phyloP scores from a whole-genome alignment of 1,284 basidiomycete genomes.

The Golubevia sp. region DNA sequence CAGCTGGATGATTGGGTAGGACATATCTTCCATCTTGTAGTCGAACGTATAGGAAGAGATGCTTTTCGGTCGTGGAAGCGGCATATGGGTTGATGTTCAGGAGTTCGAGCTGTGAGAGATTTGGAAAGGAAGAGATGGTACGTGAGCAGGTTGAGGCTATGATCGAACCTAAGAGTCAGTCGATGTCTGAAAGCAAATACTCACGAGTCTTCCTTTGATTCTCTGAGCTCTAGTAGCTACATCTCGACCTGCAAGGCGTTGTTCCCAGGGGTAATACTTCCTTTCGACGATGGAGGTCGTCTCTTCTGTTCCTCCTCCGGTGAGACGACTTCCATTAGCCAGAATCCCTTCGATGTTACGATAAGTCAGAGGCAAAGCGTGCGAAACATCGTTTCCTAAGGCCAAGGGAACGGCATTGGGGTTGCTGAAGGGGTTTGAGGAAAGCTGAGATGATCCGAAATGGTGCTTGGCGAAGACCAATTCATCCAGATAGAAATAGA shows the following conservation, averaged over 20 bases:
- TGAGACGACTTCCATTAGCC: neutral
- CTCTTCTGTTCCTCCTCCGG: neutral
- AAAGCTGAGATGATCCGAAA: neutral
- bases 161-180: too few relatives aligned
- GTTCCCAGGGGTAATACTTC: slow-evolving; percentile 30
- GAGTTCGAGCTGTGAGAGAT: slow-evolving; percentile 17
- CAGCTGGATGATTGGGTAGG: neutral
- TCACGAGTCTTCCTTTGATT: slow-evolving; percentile 8
- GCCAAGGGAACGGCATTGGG: neutral
- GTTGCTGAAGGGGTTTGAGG: neutral
- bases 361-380: neutral
- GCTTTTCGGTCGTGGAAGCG: slow-evolving; percentile 20
- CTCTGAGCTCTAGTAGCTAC: slow-evolving; percentile 20
- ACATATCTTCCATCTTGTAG: slow-evolving; percentile 8
- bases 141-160: too few relatives aligned
- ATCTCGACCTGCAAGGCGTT: slow-evolving; percentile 16
- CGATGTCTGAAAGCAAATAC: too few relatives aligned
- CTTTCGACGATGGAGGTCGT: slow-evolving; percentile 20
- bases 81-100: slow-evolving; percentile 25
- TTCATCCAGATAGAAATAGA: slow-evolving; percentile 76
- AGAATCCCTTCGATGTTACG: neutral
- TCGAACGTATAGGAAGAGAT: slow-evolving; percentile 29
- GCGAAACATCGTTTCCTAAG: neutral
- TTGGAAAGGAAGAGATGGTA: too few relatives aligned
- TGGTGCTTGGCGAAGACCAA: slow-evolving; percentile 70